Percentiles rank a stretch among this genome's conserved stretches.
phyloP scores from a whole-genome alignment of 768 basidiomycete genomes.

The Russula virescens region DNA sequence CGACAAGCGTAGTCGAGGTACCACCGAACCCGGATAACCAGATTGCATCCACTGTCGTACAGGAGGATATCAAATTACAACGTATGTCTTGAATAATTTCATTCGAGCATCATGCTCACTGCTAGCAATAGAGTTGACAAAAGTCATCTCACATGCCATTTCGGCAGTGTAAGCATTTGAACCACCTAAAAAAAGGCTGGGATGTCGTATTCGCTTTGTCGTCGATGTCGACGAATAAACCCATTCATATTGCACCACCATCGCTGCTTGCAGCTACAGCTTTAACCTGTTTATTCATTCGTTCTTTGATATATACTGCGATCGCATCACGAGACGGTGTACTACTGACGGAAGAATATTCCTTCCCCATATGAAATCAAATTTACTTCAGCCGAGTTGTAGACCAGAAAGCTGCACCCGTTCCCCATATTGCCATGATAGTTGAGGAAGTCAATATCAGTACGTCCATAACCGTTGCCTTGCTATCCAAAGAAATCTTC shows the following conservation, averaged over 20 bases:
- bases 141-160: conserved; percentile 68
- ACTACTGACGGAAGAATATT: neutral
- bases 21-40: conserved; percentile 86
- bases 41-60: conserved; percentile 78
- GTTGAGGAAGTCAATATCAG: conserved; percentile 45
- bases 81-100: conserved; percentile 45
- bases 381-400: conserved; percentile 15
- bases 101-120: conserved; percentile 13
- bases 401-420: conserved; percentile 53
- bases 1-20: conserved; percentile 53
- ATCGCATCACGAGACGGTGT: neutral
- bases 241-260: neutral
- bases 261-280: neutral
- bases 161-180: conserved; percentile 40
- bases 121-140: conserved; percentile 52
- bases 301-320: neutral
- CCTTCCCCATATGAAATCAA: neutral
- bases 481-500: conserved; percentile 53
- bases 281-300: neutral
- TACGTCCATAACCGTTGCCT: conserved; percentile 47
- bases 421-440: conserved; percentile 76
- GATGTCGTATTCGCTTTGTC: neutral
- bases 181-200: conserved; percentile 6
- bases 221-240: neutral
- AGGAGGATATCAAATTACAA: conserved; percentile 74